Base-by-base conservation (phyloP, 139 green algal genomes). In the Chlorella sp. region DNA sequence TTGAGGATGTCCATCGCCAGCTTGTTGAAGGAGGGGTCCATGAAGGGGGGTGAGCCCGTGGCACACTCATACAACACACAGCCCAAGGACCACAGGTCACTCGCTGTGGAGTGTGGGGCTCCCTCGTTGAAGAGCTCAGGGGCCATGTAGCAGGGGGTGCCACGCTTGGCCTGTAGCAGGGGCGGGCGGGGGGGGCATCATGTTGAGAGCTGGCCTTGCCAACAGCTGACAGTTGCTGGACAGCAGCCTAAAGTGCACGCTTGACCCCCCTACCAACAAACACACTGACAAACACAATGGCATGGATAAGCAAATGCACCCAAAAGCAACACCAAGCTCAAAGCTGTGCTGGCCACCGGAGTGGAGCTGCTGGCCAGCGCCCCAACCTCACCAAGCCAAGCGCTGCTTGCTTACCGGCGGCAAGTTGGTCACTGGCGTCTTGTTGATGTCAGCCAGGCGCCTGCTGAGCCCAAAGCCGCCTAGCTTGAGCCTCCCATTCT, bases 61-160 rank as follows among this genome's bases (percentile, higher is more conserved):
- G 84, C 84, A 70, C 88, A 96, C 82, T 98, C 91, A 74, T 97
- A 97, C 66, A 99, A 84, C 35, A 98, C 83, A 80, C 92, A 97
- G 26, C 95, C 95, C 1, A 99, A 79, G 0, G 90, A 86, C 88
- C 90, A 99, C 35, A 98, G 80, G 82, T 98, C 94, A 1, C 83
- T 90, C 3, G 84, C 85, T 31, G 83, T 92, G 31, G 88, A 95
- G 77, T 96, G 88, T 5, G 88, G 85, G 10, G 83, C 85, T 2
- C 83, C 88, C 23, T 94, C 85, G n/a, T 88, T 79, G 72, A 97
- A 95, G 35, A 98, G 88, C 86, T 98, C 93, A 26, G 93, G 93
- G 0, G 93, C 92, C 93, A 97, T 98, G 80, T 98, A 98, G 70
- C 73, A 85, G 0, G 93, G 93, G 2, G 93, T 93, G 10, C 91